phyloP scores from a whole-genome alignment of 2,329 filamentous ascomycete genomes.

The Pseudogymnoascus sp. region DNA sequence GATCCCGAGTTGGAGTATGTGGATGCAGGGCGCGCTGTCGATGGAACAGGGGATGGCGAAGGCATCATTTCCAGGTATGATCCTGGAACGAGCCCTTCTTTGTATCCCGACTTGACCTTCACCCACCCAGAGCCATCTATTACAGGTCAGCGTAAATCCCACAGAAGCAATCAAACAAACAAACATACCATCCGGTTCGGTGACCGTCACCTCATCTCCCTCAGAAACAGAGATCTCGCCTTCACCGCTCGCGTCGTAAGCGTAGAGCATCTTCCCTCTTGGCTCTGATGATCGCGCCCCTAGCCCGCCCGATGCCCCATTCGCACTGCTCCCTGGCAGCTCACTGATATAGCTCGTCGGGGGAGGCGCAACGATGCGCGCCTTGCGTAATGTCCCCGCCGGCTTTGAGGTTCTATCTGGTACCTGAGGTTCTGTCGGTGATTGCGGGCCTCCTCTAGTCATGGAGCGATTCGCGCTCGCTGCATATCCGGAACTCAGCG shows the following conservation, averaged over 20 bases:
- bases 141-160: slow-evolving; percentile 24
- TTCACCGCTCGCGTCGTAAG: slow-evolving; percentile 70
- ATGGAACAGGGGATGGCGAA: slow-evolving; percentile 33
- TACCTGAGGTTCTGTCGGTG: slow-evolving; percentile 44
- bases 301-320: slow-evolving; percentile 35
- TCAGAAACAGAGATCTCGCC: slow-evolving; percentile 78
- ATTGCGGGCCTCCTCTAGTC: slow-evolving; percentile 47
- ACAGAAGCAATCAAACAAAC: not conserved
- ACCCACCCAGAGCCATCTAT: slow-evolving; percentile 88
- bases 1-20: slow-evolving; percentile 71
- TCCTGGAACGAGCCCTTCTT: slow-evolving; percentile 80
- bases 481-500: slow-evolving; percentile 79
- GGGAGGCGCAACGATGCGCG: slow-evolving; percentile 79
- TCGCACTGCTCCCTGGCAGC: slow-evolving; percentile 43
- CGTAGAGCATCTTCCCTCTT: slow-evolving; percentile 81
- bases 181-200: slow-evolving; percentile 80
- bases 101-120: slow-evolving; percentile 66
- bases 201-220: slow-evolving; percentile 65
- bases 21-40: slow-evolving; percentile 55
- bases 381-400: slow-evolving; percentile 39
- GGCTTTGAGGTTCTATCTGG: slow-evolving; percentile 29
- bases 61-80: slow-evolving; percentile 69
- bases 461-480: slow-evolving; percentile 70
- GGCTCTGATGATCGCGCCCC: slow-evolving; percentile 41
- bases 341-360: slow-evolving; percentile 72